A percentile compares a stretch with the other conserved stretches of the same genome.
Conservation (phyloP, 73 alveolate species). For the Blepharisma japonicum region DNA sequence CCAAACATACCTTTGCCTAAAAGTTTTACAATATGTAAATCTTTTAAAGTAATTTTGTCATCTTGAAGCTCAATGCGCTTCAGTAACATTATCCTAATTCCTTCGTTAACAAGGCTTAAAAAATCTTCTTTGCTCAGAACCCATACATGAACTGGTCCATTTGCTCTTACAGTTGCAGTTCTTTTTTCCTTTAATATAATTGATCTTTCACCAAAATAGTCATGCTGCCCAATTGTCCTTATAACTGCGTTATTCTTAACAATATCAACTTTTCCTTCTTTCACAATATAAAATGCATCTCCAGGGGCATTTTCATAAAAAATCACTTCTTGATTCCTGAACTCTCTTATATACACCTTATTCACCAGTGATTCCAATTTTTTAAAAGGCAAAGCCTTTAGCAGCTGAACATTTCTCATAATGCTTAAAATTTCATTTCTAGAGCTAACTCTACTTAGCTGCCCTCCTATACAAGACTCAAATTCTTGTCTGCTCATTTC, state of each 20-base stretch:
- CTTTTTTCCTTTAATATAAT: not conserved
- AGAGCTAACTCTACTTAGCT: not conserved
- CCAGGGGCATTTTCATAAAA: not conserved
- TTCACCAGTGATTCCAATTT: not conserved
- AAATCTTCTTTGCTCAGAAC: conserved; percentile 52
- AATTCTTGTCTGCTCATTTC: not conserved
- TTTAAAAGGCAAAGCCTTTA: not conserved
- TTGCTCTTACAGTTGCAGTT: conserved; percentile 25
- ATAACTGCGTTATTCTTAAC: not conserved
- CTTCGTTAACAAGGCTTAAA: conserved; percentile 42
- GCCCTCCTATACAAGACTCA: not conserved
- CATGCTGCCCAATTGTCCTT: not conserved
- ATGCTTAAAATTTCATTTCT: not conserved
- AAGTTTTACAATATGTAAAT: conserved; percentile 27
- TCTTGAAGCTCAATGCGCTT: conserved; percentile 24
- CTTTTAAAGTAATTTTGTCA: conserved; percentile 27
- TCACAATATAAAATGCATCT: not conserved
- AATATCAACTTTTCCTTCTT: not conserved
- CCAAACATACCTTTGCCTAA: conserved; percentile 57
- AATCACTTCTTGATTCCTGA: not conserved
- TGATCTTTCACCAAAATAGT: not conserved
- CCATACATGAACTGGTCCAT: conserved; percentile 35
- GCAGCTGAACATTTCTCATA: not conserved
- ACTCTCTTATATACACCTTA: not conserved
- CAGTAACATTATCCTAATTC: conserved; percentile 33